Evolutionary conservation across 2,329 filamentous ascomycete genomes (phyloP), one percentile per base, ranked within the genome.

Genomic region (Neonectria magnoliae): DNA sequence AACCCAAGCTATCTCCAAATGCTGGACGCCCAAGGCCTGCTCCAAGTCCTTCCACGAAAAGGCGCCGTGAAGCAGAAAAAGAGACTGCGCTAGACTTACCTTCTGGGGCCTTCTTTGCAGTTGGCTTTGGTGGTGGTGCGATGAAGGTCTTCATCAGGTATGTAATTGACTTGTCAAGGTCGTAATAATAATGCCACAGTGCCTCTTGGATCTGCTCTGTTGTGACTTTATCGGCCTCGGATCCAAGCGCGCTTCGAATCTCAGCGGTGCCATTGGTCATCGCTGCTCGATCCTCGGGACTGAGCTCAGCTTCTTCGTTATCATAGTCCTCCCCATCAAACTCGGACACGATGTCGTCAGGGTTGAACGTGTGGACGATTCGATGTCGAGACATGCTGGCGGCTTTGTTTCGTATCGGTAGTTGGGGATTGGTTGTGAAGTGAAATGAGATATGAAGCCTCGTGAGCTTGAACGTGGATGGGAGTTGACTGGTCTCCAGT

Each of bases 171-270:
- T 97, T 97, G 62, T 90, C 91, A 31, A 97, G 85, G 73, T 99
- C 94, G 77, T 94, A 98, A 78, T 95, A 98, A 79, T 98, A 98
- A 79, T 99, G 89, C 93, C 94, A 98, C 16, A 99, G 80, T 0
- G 94, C 88, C 66, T 98, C 95, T 77, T 97, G 89, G 67, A 98
- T 95, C 75, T 97, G 91, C 41, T 75, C 78, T 50, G 78, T 81
- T 38, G 84, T 86, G 71, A 90, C 84, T 66, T 87, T 88, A 68
- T 81, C 81, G 33, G 85, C 82, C 65, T 87, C 83, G 10, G 81
- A 78, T 7, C 89, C 91, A n/a, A 97, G 82, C 9, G 86, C 85
- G 66, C 84, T 83, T 63, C 88, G 85, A 38, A 97, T 91, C 68
- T 90, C 84, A 42, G 85, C 82, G 1, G 90, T 93, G 55, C 90